Evolutionary conservation across 306 rosid genomes (phyloP), one percentile per base, ranked within the genome.

Genomic region (Lablab purpureus): DNA sequence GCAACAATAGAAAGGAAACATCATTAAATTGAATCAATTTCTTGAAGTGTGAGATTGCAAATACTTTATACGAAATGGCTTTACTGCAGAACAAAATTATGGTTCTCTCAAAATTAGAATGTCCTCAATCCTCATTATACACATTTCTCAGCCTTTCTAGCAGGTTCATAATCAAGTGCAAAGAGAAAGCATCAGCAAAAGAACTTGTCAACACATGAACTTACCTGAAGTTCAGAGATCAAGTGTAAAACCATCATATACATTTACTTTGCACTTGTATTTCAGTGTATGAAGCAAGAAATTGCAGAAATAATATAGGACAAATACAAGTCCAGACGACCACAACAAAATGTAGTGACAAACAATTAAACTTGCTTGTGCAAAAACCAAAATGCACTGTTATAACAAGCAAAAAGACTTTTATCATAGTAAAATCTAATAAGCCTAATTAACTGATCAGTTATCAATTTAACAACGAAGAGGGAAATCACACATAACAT

Each of bases 161-260:
- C 19, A 59, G 4, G 15, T 25, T 27, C 19, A 14, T 15, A 30
- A 15, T 32, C 15, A 45, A 67, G 82, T 78, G 76, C 84, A 49
- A 71, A 79, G 75, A 66, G 14, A 49, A 65, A 34, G 83, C 90
- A 85, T 85, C 90, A 87, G 87, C 0, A 25, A 70, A 82, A 73
- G 55, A 79, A 72, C 77, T 85, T 85, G 87, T 85, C 88, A 82
- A 87, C 86, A 5, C 9, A 34, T 34, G 81, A 82, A 87, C 91
- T 87, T 85, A 87, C 91, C 88, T 87, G 72, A 82, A 76, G 87
- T 87, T 87, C 88, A 87, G 88, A 85, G 88, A 87, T 87, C 91
- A 85, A 87, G 91, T 87, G 91, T 87, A 87, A 77, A 87, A 67
- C 71, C 90, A 85, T 85, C 87, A 82, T 60, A 30, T 76, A 85